Evolutionary conservation across 1,284 basidiomycete species (phyloP).

Genomic region (Pholiota adiposa): DNA sequence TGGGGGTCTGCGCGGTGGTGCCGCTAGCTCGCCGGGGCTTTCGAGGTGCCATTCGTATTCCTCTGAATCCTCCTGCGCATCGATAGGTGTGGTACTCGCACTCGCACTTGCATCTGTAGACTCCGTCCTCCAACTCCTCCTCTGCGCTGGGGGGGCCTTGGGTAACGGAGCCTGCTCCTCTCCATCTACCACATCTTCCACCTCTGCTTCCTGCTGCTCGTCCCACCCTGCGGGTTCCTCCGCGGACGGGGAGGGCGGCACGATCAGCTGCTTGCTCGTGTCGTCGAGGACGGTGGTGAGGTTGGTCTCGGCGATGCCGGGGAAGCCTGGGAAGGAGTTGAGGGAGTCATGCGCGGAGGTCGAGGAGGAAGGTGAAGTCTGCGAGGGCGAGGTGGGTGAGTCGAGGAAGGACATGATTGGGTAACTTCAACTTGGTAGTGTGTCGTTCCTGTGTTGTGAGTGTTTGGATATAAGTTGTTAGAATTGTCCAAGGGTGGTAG

Average conservation of each 20-base stretch:
- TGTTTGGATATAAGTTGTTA: too few species aligned
- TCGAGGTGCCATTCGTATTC: too few species aligned
- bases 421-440: neutral
- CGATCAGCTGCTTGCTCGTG: neutral
- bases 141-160: too few species aligned
- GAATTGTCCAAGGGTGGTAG: too few species aligned
- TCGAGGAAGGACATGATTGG: neutral
- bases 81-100: too few species aligned
- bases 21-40: neutral
- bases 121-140: too few species aligned
- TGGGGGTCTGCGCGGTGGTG: neutral
- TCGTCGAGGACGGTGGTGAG: slow-evolving; percentile 2
- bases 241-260: neutral
- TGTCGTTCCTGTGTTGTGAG: too few species aligned
- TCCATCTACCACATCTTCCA: too few species aligned
- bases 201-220: neutral
- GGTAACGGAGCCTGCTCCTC: too few species aligned
- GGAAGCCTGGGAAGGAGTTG: neutral
- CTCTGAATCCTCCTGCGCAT: neutral
- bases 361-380: neutral
- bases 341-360: slow-evolving; percentile 1
- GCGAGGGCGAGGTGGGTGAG: neutral
- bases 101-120: too few species aligned
- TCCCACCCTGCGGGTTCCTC: neutral
- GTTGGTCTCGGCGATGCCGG: neutral